phyloP scores from a whole-genome alignment of 805 yeast genomes.

The Teunomyces panamensis region DNA sequence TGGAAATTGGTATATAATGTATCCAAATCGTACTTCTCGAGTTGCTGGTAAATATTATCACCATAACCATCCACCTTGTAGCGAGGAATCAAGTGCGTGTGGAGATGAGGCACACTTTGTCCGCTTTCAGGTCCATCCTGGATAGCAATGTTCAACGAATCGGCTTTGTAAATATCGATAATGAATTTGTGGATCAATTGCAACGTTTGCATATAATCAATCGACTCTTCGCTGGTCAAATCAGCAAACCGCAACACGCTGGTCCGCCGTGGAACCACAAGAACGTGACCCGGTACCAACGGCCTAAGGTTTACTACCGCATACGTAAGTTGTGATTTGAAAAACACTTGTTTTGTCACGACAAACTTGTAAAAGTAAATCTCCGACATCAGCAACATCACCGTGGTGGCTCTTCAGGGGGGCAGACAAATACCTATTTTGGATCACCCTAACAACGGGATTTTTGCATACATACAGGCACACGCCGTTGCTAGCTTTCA shows the following conservation, averaged over 20 bases:
- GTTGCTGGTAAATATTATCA: slow-evolving; percentile 61
- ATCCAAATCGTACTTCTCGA: slow-evolving; percentile 58
- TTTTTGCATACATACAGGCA: no score
- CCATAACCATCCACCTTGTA: slow-evolving; percentile 55
- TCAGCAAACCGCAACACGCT: slow-evolving; percentile 63
- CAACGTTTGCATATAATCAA: slow-evolving; percentile 74
- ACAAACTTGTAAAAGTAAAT: slow-evolving; percentile 51
- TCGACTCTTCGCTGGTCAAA: slow-evolving; percentile 64
- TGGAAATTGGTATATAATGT: slow-evolving; percentile 22
- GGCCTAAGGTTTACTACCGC: slow-evolving; percentile 93
- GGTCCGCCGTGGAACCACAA: slow-evolving; percentile 77
- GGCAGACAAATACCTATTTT: no score
- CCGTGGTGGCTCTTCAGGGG: no score
- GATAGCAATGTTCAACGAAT: slow-evolving; percentile 82
- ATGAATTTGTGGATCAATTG: slow-evolving; percentile 71
- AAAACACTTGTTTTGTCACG: slow-evolving; percentile 58
- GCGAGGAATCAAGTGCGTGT: slow-evolving; percentile 91
- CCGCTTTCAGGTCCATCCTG: slow-evolving; percentile 98
- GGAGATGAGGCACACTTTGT: slow-evolving; percentile 93
- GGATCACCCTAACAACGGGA: no score
- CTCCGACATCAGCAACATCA: slow-evolving; percentile 12
- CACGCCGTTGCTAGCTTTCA: no score
- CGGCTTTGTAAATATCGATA: slow-evolving; percentile 66
- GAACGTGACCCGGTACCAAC: slow-evolving; percentile 85
- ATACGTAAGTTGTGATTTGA: slow-evolving; percentile 61